Evolutionary conservation across 129 eudicot genomes (phyloP).

Genomic region (Flaveria bidentis): DNA sequence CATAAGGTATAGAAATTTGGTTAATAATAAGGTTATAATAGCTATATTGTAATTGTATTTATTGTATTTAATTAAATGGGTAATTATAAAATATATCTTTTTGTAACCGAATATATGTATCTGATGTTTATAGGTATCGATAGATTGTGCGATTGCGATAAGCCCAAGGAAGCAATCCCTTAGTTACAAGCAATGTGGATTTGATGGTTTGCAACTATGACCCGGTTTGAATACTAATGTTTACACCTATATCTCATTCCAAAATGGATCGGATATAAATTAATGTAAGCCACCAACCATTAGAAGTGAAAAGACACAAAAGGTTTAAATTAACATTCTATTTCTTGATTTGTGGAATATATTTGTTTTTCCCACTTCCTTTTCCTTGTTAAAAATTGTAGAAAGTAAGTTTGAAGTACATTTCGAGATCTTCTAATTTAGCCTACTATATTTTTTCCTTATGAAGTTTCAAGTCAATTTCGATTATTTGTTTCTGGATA

Average conservation of each 20-base stretch:
- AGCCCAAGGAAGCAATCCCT: slow-evolving; percentile 92
- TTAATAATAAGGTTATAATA: neutral
- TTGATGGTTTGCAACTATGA: slow-evolving; percentile 86
- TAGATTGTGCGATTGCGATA: slow-evolving; percentile 79
- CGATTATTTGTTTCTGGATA: neutral
- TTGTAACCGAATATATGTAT: neutral
- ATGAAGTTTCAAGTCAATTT: neutral
- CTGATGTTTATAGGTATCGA: slow-evolving; percentile 60
- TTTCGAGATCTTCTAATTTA: neutral
- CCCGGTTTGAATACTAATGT: neutral
- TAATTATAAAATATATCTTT: neutral
- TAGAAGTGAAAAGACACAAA: neutral
- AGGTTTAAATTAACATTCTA: slow-evolving; percentile 1
- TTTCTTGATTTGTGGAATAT: slow-evolving; percentile 16
- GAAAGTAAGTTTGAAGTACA: slow-evolving; percentile 12
- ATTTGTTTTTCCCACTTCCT: neutral
- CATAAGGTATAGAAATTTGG: too few relatives aligned
- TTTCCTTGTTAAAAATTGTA: slow-evolving; percentile 7
- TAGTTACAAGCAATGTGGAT: slow-evolving; percentile 86
- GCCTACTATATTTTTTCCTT: neutral
- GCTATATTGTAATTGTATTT: neutral
- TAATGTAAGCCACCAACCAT: slow-evolving; percentile 5
- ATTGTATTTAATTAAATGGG: neutral
- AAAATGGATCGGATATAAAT: neutral
- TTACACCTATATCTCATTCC: neutral